A percentile compares a stretch with the other conserved stretches of the same genome.
Evolutionary conservation across 768 basidiomycete species (phyloP).

Genomic region (Hirschioporus abietinus): DNA sequence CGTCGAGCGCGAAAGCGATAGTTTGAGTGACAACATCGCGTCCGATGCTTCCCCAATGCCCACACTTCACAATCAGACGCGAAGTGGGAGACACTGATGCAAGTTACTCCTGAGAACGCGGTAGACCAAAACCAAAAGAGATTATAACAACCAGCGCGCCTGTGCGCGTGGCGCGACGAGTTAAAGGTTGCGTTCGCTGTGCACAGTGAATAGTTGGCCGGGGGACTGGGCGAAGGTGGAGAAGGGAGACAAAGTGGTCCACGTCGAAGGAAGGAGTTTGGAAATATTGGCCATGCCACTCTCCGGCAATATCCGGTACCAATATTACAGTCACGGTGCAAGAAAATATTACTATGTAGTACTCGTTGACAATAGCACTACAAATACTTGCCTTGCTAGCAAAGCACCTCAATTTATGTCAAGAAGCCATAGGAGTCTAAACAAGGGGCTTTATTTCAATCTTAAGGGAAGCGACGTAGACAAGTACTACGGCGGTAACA

Average conservation of each 20-base stretch:
- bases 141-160: background rate
- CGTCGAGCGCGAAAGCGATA: background rate
- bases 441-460: no score
- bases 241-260: background rate
- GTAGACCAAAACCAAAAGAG: background rate
- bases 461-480: no score
- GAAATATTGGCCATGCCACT: background rate
- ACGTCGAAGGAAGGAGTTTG: background rate
- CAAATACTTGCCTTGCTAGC: no score
- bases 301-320: background rate
- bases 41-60: background rate
- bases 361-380: no score
- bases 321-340: background rate
- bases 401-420: no score
- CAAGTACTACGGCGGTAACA: no score
- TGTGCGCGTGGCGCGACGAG: background rate
- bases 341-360: background rate
- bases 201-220: background rate
- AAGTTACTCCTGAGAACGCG: background rate
- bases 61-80: background rate
- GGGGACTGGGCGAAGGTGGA: background rate
- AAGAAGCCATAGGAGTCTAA: no score
- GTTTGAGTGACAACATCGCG: background rate
- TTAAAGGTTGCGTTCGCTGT: background rate
- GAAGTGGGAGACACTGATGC: background rate